Percentiles rank a stretch among this genome's conserved stretches.
These are phyloP conservation scores for Aristolochia californica DNA, from an alignment of 164 flowering plant genomes.

Conservation along the genomic window DNA sequence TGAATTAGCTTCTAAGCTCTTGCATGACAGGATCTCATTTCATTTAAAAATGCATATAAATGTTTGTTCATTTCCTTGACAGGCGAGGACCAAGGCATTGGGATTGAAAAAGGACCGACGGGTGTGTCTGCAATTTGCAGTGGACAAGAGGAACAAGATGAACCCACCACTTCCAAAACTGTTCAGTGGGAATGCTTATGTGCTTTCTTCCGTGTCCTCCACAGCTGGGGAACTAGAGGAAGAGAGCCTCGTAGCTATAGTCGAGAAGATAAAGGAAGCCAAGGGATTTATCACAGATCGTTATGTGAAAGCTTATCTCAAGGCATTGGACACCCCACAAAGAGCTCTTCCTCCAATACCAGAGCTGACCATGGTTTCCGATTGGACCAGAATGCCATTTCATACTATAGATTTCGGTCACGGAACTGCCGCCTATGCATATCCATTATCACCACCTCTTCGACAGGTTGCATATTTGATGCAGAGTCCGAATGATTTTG, in stretches of 20 bases:
- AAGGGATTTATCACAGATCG: conserved; percentile 23
- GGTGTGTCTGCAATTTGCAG: conserved; percentile 44
- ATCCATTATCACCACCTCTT: conserved; percentile 32
- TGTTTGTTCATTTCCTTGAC: conserved; percentile 1
- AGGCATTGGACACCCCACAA: conserved; percentile 31
- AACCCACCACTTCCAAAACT: conserved; percentile 28
- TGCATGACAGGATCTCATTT: background rate
- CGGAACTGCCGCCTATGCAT: conserved; percentile 25
- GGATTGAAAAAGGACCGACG: conserved; percentile 23
- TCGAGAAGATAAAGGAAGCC: conserved; percentile 33
- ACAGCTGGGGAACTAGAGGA: conserved; percentile 26
- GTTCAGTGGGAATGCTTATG: conserved; percentile 40
- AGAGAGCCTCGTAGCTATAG: conserved; percentile 12
- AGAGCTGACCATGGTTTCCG: conserved; percentile 40
- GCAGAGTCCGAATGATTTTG: conserved; percentile 28
- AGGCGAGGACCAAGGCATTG: conserved; percentile 37
- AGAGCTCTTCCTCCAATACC: conserved; percentile 30
- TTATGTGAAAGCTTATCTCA: conserved; percentile 28
- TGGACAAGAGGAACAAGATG: conserved; percentile 35
- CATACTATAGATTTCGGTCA: conserved; percentile 27
- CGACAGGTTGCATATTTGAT: conserved; percentile 41
- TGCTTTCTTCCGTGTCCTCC: conserved; percentile 28
- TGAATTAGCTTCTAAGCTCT: background rate
- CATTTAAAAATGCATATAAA: too few relatives aligned
- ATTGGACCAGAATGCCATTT: conserved; percentile 42